Conservation (phyloP, 2,329 filamentous ascomycete species). For the Neofusicoccum laricinum region DNA sequence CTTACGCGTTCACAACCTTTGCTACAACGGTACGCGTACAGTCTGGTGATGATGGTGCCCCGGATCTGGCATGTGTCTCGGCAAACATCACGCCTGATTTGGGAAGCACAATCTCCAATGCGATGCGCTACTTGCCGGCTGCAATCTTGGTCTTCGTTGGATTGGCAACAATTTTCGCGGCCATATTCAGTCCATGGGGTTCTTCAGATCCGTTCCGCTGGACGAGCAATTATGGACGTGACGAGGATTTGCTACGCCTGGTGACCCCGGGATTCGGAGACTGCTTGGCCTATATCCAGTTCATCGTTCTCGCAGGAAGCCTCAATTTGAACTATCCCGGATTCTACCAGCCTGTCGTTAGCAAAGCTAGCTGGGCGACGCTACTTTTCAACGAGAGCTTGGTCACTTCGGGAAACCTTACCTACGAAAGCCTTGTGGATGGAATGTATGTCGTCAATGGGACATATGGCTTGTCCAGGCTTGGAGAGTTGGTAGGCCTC, state of each 20-base stretch:
- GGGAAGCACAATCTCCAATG: slow-evolving; percentile 63
- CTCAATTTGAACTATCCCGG: slow-evolving; percentile 87
- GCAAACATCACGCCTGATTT: slow-evolving; percentile 82
- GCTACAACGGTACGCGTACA: slow-evolving; percentile 69
- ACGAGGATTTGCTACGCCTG: slow-evolving; percentile 84
- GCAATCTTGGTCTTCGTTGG: slow-evolving; percentile 76
- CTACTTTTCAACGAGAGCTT: slow-evolving; percentile 94
- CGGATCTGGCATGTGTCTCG: slow-evolving; percentile 74
- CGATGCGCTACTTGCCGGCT: slow-evolving; percentile 74
- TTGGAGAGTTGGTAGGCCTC: slow-evolving; percentile 83
- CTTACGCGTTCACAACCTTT: slow-evolving; percentile 83
- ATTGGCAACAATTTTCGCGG: slow-evolving; percentile 77
- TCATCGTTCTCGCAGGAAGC: slow-evolving; percentile 81
- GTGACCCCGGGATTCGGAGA: slow-evolving; percentile 96
- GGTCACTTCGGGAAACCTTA: slow-evolving; percentile 65
- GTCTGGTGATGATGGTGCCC: slow-evolving; percentile 65
- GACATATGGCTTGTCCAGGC: slow-evolving; percentile 73
- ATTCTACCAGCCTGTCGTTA: slow-evolving; percentile 88
- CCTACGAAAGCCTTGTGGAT: slow-evolving; percentile 64
- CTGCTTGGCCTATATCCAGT: slow-evolving; percentile 96
- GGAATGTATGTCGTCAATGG: slow-evolving; percentile 82
- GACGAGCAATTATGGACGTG: slow-evolving; percentile 96
- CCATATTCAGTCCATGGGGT: slow-evolving; percentile 91
- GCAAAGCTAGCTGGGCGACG: slow-evolving; percentile 81
- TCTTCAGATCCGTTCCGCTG: slow-evolving; percentile 86